These are phyloP conservation scores for Adansonia madagascariensis DNA, from an alignment of 441 rosid species.

Conservation along the genomic window DNA sequence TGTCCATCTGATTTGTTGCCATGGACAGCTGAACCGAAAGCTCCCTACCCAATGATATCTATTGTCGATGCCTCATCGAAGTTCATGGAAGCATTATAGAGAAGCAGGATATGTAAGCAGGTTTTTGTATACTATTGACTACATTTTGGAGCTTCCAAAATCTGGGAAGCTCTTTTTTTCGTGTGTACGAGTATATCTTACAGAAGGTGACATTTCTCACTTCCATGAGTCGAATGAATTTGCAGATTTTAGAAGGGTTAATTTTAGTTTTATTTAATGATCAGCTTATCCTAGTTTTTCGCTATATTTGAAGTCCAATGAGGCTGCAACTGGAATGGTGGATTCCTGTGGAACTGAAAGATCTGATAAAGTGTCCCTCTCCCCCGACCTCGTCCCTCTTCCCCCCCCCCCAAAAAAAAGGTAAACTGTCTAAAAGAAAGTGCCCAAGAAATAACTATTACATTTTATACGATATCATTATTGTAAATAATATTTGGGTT, in stretches of 20 bases:
- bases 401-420: no score
- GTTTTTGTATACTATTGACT: constrained; percentile 26
- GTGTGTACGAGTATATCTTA: not conserved
- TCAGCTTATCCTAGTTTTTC: no score
- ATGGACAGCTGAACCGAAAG: constrained; percentile 11
- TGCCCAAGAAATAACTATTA: no score
- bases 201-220: not conserved
- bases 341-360: no score
- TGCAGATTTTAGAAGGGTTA: constrained; percentile 12
- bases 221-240: not conserved
- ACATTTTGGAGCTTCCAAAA: constrained; percentile 22
- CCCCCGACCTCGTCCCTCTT: no score
- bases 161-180: constrained; percentile 15
- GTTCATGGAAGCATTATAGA: not conserved
- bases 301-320: no score
- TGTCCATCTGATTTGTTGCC: constrained; percentile 2
- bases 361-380: no score
- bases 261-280: no score
- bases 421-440: no score
- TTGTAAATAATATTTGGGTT: no score
- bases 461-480: no score
- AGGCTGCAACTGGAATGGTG: no score
- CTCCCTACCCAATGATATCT: constrained; percentile 11
- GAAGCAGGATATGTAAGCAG: constrained; percentile 9
- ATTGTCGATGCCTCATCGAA: constrained; percentile 5